Evolutionary conservation across 805 yeast species (phyloP), one percentile per base, ranked within the genome.

Genomic region (Starmera amethionina): DNA sequence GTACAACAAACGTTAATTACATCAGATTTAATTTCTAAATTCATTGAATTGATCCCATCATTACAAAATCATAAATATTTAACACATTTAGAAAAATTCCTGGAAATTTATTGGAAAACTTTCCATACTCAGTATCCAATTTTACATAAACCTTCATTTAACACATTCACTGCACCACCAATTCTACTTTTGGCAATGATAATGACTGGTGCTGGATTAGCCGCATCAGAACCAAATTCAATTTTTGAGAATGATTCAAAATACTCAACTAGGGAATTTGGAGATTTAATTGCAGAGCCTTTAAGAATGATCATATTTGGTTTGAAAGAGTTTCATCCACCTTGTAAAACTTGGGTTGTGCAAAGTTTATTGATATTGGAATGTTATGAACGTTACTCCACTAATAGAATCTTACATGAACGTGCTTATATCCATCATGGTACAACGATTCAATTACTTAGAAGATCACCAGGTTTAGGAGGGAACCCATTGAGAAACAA

Each of bases 371-470:
- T 82, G 41, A 55, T 87, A 46, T 56, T 87, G n/a, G 95, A 86
- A 53, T 77, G 79, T 62, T 79, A 77, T 53, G 96, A 86, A 55
- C 83, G 86, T 61, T 72, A 81, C 44, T 78, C 82, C 48, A 67
- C 86, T 0, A 72, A 75, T 35, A 64, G 96, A 49, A 62, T 64
- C 33, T 59, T 83, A 50, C 96, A 86, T 55, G 96, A 86, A 60
- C 61, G 96, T 37, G 83, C 86, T 0, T 90, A 82, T 58, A 63
- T 87, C 16, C 95, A 87, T 55, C 96, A 86, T 57, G 95, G 93
- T 5, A 82, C 95, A 0, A 78, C 89, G 0, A 78, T 85, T 33
- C 95, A 86, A 58, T 61, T 86, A 34, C 61, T 86, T 38, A 64
- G 94, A 48, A 67, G 95, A 49, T 76, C 86, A 0, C 86, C 94